Percentiles rank a stretch among this genome's conserved stretches.
phyloP scores from a whole-genome alignment of 2,329 filamentous ascomycete genomes.

The Trichoderma brevicompactum region DNA sequence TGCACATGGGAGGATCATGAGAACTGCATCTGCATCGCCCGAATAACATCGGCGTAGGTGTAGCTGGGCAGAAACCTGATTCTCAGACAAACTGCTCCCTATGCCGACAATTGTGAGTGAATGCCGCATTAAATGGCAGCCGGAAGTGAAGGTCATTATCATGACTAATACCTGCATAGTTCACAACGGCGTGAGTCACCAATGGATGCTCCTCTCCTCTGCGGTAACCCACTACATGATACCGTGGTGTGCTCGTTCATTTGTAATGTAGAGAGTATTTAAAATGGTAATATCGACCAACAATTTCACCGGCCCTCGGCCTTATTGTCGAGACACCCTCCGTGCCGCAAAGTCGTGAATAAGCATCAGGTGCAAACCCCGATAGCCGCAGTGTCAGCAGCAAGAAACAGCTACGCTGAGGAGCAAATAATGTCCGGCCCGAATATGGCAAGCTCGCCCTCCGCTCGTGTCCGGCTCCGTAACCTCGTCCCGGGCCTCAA shows the following conservation, averaged over 20 bases:
- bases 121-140: background rate
- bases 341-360: background rate
- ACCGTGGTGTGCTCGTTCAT: background rate
- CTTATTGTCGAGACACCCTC: conserved; percentile 5
- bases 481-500: conserved; percentile 47
- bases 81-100: background rate
- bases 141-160: background rate
- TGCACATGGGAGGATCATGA: background rate
- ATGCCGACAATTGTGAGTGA: background rate
- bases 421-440: background rate
- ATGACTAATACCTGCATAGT: background rate
- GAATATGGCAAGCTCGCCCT: conserved; percentile 1
- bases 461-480: conserved; percentile 39
- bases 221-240: background rate
- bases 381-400: conserved; percentile 6
- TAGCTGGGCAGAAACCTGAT: background rate
- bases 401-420: background rate
- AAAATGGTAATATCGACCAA: background rate
- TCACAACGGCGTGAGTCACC: conserved; percentile 17
- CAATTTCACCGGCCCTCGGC: background rate
- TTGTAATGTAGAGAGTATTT: background rate
- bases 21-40: background rate
- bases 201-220: background rate
- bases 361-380: background rate
- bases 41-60: background rate